These are phyloP conservation scores for Artemisia princeps DNA, from an alignment of 140 eudicot species.

Conservation along the genomic window DNA sequence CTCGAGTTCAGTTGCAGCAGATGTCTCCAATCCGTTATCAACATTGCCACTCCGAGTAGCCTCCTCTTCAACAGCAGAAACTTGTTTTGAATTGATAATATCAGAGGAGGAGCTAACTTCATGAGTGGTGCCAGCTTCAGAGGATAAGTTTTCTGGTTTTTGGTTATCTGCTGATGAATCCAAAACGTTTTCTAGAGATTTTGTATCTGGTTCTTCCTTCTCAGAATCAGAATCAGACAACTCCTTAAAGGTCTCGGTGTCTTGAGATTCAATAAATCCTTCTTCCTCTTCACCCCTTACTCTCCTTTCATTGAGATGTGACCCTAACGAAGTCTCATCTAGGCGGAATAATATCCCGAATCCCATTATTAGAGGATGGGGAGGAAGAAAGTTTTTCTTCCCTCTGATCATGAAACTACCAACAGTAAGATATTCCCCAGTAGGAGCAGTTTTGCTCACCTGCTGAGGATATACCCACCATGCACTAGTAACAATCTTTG, in stretches of 20 bases:
- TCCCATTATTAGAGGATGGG: conserved; percentile 94
- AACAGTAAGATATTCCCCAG: conserved; percentile 95
- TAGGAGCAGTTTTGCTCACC: conserved; percentile 96
- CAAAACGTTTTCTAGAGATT: conserved; percentile 20
- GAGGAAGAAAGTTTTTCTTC: conserved; percentile 90
- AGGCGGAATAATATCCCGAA: conserved; percentile 81
- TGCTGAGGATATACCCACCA: conserved; percentile 99
- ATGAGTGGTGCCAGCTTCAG: conserved; percentile 22
- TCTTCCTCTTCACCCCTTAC: conserved; percentile 95
- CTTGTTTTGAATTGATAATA: conserved; percentile 24
- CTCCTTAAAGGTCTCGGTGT: conserved; percentile 47
- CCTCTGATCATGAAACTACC: conserved; percentile 99
- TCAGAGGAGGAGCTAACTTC: conserved; percentile 20
- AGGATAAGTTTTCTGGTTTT: conserved; percentile 21
- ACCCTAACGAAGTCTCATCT: conserved; percentile 91
- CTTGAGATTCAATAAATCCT: conserved; percentile 45
- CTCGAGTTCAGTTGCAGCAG: conserved; percentile 56
- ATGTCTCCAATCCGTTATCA: not conserved
- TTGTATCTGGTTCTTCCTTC: conserved; percentile 42
- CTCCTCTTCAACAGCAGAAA: conserved; percentile 28
- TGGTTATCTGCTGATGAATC: conserved; percentile 32
- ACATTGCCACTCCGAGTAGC: not conserved
- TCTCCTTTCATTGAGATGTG: conserved; percentile 93
- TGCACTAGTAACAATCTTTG: conserved; percentile 96
- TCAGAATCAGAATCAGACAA: conserved; percentile 75